Evolutionary conservation across 2,329 filamentous ascomycete genomes (phyloP).

Genomic region (Chaetomium strumarium): DNA sequence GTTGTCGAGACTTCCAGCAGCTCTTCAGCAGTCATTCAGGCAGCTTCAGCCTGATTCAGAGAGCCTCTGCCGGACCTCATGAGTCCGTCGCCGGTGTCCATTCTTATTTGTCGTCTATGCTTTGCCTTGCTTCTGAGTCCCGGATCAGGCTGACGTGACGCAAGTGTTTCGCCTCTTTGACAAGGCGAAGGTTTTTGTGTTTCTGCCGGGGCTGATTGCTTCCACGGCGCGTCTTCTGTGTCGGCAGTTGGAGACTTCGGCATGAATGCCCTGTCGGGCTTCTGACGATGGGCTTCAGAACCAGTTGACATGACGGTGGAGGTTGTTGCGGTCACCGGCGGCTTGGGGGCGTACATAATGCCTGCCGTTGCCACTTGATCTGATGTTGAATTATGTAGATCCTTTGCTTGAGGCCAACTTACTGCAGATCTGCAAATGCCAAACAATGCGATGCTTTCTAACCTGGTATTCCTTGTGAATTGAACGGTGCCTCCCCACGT

Average conservation of each 20-base stretch:
- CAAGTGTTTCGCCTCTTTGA: no score
- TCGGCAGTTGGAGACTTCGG: no score
- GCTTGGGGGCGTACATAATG: background rate
- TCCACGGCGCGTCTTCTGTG: no score
- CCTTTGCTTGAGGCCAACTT: background rate
- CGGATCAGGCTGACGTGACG: no score
- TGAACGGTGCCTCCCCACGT: background rate
- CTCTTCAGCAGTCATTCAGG: background rate
- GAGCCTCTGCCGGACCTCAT: no score
- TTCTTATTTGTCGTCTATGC: no score
- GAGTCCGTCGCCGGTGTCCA: no score
- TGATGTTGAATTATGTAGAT: background rate
- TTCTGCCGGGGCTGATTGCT: no score
- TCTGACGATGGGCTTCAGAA: background rate
- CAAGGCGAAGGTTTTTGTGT: no score
- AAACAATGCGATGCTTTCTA: background rate
- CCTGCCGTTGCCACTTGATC: background rate
- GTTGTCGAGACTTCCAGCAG: background rate
- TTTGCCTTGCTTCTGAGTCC: no score
- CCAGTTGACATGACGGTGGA: background rate
- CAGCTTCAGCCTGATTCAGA: no score
- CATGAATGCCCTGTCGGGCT: no score
- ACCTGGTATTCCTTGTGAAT: background rate
- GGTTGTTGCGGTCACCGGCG: background rate
- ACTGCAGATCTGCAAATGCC: background rate